These are phyloP conservation scores for Kazachstania africana DNA, from an alignment of 805 yeast species.

Conservation along the genomic window DNA sequence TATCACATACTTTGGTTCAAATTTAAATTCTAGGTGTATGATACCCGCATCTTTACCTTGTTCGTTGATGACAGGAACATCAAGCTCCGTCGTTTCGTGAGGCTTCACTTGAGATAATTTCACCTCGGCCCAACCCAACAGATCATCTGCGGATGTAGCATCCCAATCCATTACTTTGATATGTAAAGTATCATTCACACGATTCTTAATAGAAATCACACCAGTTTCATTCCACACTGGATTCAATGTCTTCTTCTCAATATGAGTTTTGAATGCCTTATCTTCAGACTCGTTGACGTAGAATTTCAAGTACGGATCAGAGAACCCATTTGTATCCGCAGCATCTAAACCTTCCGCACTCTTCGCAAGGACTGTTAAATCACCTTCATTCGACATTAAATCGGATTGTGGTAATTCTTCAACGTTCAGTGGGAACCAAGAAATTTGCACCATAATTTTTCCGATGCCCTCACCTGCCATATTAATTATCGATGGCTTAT, in stretches of 20 bases:
- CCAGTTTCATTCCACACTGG: slow-evolving; percentile 83
- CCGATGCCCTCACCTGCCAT: slow-evolving; percentile 43
- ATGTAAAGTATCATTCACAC: slow-evolving; percentile 46
- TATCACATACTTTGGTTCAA: slow-evolving; percentile 61
- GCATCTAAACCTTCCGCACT: slow-evolving; percentile 61
- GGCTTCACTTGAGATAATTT: slow-evolving; percentile 46
- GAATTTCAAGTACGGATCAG: slow-evolving; percentile 80
- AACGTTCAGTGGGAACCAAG: slow-evolving; percentile 69
- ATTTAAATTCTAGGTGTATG: slow-evolving; percentile 44
- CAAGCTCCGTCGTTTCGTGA: slow-evolving; percentile 34
- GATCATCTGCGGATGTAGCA: slow-evolving; percentile 78
- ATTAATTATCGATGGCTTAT: slow-evolving; percentile 44
- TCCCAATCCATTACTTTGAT: slow-evolving; percentile 82
- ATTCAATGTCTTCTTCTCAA: slow-evolving; percentile 71
- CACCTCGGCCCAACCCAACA: slow-evolving; percentile 53
- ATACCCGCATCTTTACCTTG: slow-evolving; percentile 44
- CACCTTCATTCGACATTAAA: slow-evolving; percentile 64
- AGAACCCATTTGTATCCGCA: slow-evolving; percentile 85
- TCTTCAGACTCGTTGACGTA: slow-evolving; percentile 52
- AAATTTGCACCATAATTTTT: slow-evolving; percentile 45
- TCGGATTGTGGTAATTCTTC: slow-evolving; percentile 61
- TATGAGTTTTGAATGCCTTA: slow-evolving; percentile 59
- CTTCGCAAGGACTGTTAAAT: slow-evolving; percentile 45
- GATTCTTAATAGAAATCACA: slow-evolving; percentile 43
- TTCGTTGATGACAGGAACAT: slow-evolving; percentile 32